Conservation (phyloP, 1,284 basidiomycete species). For the Tranzscheliella williamsii region DNA sequence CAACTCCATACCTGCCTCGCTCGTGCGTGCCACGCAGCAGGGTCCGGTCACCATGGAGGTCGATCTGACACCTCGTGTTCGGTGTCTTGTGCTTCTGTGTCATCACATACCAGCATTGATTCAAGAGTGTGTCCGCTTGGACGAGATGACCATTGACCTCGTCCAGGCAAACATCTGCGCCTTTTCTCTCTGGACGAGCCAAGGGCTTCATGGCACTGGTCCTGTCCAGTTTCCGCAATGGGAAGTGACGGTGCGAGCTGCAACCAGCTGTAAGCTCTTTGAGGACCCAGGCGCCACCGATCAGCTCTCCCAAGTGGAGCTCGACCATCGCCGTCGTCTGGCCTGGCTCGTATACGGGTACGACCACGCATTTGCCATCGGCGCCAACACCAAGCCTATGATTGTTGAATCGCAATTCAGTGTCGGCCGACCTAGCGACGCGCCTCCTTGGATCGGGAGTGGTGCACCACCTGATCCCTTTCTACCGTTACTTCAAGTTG, state of each 20-base stretch:
- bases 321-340: constrained; percentile 28
- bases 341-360: constrained; percentile 44
- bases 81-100: constrained; percentile 11
- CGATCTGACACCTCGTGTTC: constrained; percentile 14
- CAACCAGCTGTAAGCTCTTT: constrained; percentile 21
- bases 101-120: constrained; percentile 26
- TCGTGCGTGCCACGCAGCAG: not conserved
- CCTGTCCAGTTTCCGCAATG: constrained; percentile 28
- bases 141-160: constrained; percentile 37
- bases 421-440: constrained; percentile 33
- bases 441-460: constrained; percentile 16
- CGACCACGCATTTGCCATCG: constrained; percentile 35
- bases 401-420: constrained; percentile 42
- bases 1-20: constrained; percentile 5
- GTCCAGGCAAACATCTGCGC: constrained; percentile 34
- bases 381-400: constrained; percentile 29
- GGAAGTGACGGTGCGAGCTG: constrained; percentile 32
- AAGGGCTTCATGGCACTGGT: constrained; percentile 25
- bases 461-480: constrained; percentile 27
- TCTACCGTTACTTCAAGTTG: constrained; percentile 19
- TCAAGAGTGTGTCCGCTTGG: constrained; percentile 31
- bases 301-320: constrained; percentile 3
- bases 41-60: constrained; percentile 6
- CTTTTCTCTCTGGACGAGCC: constrained; percentile 33
- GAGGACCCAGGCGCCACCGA: constrained; percentile 20